Conservation (phyloP, 345 rosid species). For the Lepidium africanum region DNA sequence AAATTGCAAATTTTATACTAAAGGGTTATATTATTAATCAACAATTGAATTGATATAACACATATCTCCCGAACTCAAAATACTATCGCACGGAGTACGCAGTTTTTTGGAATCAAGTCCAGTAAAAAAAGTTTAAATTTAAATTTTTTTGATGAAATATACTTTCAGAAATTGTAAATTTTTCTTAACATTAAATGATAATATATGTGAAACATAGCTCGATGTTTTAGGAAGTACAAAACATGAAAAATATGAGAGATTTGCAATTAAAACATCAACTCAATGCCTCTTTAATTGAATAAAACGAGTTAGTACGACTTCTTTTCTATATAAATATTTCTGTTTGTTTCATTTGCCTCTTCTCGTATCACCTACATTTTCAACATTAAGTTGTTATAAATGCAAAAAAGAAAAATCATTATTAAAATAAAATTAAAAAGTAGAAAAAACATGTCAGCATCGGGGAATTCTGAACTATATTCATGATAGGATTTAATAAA, state of each 20-base stretch:
- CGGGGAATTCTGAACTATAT: neutral
- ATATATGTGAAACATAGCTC: neutral
- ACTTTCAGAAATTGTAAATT: too few species aligned
- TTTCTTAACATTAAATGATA: neutral
- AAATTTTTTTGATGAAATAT: too few species aligned
- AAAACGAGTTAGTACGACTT: neutral
- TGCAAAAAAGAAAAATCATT: neutral
- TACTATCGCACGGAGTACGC: too few species aligned
- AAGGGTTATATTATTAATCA: too few species aligned
- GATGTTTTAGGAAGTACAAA: neutral
- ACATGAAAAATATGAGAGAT: neutral
- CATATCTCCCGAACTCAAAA: too few species aligned
- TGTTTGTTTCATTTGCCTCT: neutral
- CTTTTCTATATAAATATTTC: neutral
- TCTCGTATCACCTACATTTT: conserved; percentile 12
- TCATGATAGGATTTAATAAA: neutral
- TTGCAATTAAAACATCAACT: neutral
- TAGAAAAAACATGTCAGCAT: neutral
- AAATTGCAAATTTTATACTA: too few species aligned
- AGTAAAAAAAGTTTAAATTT: too few species aligned
- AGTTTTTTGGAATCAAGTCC: too few species aligned
- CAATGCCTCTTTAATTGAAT: neutral
- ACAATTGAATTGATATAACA: too few species aligned
- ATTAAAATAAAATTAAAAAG: neutral
- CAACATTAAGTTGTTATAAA: conserved; percentile 1